Conservation (phyloP, 176 grass and related monocot species). For the Aegilops longissima region DNA sequence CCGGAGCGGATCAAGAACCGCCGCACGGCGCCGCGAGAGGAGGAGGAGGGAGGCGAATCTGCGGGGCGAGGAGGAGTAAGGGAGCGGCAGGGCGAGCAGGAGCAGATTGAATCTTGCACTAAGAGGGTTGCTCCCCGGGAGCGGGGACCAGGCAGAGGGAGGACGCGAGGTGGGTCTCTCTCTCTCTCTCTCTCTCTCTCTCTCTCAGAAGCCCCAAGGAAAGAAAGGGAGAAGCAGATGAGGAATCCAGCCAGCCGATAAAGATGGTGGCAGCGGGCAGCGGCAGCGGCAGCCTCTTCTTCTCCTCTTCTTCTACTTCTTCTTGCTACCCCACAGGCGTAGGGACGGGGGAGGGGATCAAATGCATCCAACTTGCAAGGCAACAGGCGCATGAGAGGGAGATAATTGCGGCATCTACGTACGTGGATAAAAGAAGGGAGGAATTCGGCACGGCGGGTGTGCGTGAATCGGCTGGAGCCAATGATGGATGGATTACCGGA, state of each 20-base stretch:
- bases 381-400: background rate
- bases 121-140: background rate
- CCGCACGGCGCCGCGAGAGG: no score
- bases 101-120: slow-evolving; percentile 36
- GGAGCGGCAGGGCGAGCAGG: slow-evolving; percentile 2
- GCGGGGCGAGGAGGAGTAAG: background rate
- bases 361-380: slow-evolving; percentile 10
- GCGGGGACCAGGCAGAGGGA: background rate
- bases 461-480: background rate
- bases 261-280: slow-evolving; percentile 48
- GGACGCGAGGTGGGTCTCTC: slow-evolving; percentile 9
- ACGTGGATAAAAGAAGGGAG: background rate
- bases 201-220: background rate
- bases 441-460: background rate
- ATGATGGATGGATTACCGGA: background rate
- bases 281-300: background rate
- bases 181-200: background rate
- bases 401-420: background rate
- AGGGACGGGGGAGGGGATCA: background rate
- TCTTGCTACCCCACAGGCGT: background rate
- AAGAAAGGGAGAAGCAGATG: background rate
- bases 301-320: background rate
- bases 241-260: slow-evolving; percentile 38
- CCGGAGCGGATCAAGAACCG: no score
- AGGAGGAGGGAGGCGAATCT: background rate